These are phyloP conservation scores for Nakazawaea ernobii DNA, from an alignment of 805 yeast species.

Conservation along the genomic window DNA sequence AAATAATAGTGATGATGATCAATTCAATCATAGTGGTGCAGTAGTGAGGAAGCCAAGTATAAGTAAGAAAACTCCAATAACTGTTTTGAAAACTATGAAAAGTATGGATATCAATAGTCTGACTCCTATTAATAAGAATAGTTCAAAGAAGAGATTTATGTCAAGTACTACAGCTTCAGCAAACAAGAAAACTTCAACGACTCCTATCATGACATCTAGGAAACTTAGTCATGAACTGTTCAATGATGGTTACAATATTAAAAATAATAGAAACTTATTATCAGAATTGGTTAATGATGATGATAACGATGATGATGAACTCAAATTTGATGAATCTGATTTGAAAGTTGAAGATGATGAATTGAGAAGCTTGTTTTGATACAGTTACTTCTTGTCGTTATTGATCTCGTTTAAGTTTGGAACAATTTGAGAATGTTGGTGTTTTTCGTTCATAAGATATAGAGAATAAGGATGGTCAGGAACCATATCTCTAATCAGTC, in stretches of 20 bases:
- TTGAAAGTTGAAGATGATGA: slow-evolving; percentile 1
- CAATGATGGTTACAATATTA: background rate
- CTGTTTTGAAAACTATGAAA: background rate
- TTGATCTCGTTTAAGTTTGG: too few relatives aligned
- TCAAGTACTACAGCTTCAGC: background rate
- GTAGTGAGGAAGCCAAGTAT: background rate
- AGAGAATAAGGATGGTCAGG: too few relatives aligned
- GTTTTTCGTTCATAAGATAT: too few relatives aligned
- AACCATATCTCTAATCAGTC: too few relatives aligned
- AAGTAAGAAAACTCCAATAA: background rate
- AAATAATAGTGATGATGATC: background rate
- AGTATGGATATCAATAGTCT: background rate
- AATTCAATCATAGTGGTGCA: background rate
- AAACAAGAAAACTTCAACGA: background rate
- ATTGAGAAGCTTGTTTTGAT: background rate
- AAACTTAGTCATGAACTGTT: background rate
- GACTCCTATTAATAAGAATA: background rate
- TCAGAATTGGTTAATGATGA: background rate
- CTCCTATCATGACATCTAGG: background rate
- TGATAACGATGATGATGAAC: background rate
- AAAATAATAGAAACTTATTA: background rate
- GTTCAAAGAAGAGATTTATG: slow-evolving; percentile 2
- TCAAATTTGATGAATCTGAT: background rate
- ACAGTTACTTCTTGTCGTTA: too few relatives aligned
- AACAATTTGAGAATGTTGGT: too few relatives aligned